Evolutionary conservation across 306 rosid species (phyloP).

Genomic region (Vachellia pachyceras): DNA sequence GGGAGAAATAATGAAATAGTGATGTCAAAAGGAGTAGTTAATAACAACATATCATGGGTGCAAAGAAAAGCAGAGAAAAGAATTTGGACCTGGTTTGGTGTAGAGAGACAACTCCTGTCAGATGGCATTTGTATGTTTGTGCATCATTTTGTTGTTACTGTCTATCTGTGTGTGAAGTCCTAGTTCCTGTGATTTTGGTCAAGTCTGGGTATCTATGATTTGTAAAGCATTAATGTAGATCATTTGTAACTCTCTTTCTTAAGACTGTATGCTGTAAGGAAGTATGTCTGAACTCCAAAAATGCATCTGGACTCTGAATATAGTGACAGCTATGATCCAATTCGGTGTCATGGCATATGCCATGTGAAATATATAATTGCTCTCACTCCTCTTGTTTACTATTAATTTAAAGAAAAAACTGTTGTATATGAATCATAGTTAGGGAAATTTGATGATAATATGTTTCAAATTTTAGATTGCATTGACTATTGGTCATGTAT

Average conservation of each 20-base stretch:
- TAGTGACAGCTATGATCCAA: background rate
- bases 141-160: background rate
- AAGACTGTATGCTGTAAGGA: conserved; percentile 1
- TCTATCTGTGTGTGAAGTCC: background rate
- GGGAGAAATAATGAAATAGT: background rate
- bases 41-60: background rate
- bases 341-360: background rate
- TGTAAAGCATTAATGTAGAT: background rate
- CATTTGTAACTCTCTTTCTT: background rate
- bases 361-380: background rate
- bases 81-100: background rate
- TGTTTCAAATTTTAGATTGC: background rate
- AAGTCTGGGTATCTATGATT: background rate
- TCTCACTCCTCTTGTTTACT: background rate
- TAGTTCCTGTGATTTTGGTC: background rate
- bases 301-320: background rate
- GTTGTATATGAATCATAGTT: conserved; percentile 10
- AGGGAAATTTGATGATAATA: conserved; percentile 16
- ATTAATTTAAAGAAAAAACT: background rate
- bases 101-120: background rate
- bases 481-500: conserved; percentile 7
- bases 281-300: conserved; percentile 9
- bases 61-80: background rate
- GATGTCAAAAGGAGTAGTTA: background rate
- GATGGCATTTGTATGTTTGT: background rate